Percentiles rank a stretch among this genome's conserved stretches.
These are phyloP conservation scores for Rhodotorula glutinis DNA, from an alignment of 1,284 basidiomycete species.

Conservation along the genomic window DNA sequence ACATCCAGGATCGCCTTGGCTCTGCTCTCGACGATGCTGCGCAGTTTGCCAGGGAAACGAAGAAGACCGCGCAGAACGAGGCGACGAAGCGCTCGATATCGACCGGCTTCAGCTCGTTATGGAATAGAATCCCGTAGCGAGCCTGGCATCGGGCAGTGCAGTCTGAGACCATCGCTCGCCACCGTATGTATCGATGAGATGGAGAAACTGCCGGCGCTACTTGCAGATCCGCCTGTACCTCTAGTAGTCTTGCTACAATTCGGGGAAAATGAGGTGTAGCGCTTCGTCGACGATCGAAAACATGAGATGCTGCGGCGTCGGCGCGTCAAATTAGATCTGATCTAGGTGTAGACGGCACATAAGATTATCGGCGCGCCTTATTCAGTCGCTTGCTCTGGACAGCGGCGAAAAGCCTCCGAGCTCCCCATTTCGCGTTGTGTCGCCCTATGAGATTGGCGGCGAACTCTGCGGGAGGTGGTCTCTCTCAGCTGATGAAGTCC, in stretches of 20 bases:
- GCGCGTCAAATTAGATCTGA: no score
- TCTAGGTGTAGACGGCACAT: not conserved
- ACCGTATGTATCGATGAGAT: no score
- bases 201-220: no score
- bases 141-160: no score
- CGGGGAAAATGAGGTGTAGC: conserved; percentile 35
- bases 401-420: conserved; percentile 83
- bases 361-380: conserved; percentile 30
- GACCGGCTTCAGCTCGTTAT: conserved; percentile 4
- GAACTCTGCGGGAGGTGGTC: no score
- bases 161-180: no score
- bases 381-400: conserved; percentile 88
- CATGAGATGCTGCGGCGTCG: conserved; percentile 66
- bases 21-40: conserved; percentile 26
- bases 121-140: conserved; percentile 14
- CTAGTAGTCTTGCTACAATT: conserved; percentile 1
- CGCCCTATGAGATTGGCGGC: conserved; percentile 95
- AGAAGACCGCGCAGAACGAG: conserved; percentile 24
- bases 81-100: conserved; percentile 21
- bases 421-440: conserved; percentile 85
- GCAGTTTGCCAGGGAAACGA: conserved; percentile 30
- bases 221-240: no score
- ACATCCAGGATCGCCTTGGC: conserved; percentile 27
- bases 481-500: no score
- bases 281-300: conserved; percentile 87